These are phyloP conservation scores for Magnusiomyces paraingens DNA, from an alignment of 1,139 yeast genomes.

Conservation along the genomic window DNA sequence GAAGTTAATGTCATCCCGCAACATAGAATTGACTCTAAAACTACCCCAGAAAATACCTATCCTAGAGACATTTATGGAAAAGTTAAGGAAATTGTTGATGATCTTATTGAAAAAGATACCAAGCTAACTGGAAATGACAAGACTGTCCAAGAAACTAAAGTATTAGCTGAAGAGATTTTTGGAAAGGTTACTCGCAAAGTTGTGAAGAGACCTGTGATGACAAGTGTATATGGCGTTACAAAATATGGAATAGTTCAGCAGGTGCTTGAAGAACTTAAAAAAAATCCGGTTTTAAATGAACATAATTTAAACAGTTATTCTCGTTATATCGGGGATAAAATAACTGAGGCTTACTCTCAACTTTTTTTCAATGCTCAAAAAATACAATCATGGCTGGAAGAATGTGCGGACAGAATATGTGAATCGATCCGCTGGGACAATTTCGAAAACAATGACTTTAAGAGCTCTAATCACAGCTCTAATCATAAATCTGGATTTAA, in stretches of 20 bases:
- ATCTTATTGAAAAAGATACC: constrained; percentile 43
- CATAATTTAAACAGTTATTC: constrained; percentile 30
- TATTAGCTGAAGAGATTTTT: constrained; percentile 34
- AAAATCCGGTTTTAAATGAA: constrained; percentile 9
- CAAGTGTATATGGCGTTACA: constrained; percentile 93
- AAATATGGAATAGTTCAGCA: constrained; percentile 79
- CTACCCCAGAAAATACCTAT: constrained; percentile 19
- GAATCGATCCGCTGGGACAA: constrained; percentile 41
- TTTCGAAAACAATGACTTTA: constrained; percentile 8
- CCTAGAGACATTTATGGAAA: constrained; percentile 60
- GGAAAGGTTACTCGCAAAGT: constrained; percentile 69
- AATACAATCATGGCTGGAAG: constrained; percentile 87
- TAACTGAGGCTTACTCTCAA: constrained; percentile 68
- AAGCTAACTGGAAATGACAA: constrained; percentile 24
- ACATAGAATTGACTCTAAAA: constrained; percentile 12
- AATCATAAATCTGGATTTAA: not conserved
- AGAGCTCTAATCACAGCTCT: not conserved
- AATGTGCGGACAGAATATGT: constrained; percentile 68
- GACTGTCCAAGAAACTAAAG: not conserved
- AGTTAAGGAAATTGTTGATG: constrained; percentile 51
- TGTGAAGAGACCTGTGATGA: constrained; percentile 94
- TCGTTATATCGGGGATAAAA: constrained; percentile 61
- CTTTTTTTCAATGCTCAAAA: constrained; percentile 79
- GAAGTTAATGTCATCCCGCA: constrained; percentile 56
- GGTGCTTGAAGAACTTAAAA: constrained; percentile 40